phyloP scores from a whole-genome alignment of 805 yeast species.

The Candida ulmi region DNA sequence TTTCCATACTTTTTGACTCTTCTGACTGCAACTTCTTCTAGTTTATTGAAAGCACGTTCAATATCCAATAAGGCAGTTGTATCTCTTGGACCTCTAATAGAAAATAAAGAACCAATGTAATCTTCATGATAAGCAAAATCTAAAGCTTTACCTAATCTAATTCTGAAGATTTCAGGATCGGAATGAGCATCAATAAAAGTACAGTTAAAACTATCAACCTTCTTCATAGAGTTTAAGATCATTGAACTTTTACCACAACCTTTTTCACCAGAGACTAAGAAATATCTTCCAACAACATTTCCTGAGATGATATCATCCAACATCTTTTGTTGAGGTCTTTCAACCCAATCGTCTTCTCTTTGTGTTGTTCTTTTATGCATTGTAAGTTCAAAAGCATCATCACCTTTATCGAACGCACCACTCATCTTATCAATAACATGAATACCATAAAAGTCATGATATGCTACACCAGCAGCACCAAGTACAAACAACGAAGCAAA shows the following conservation, averaged over 20 bases:
- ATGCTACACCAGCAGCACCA: conserved; percentile 66
- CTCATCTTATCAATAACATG: conserved; percentile 64
- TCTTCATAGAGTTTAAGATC: conserved; percentile 63
- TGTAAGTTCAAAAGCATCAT: conserved; percentile 55
- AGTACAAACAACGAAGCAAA: conserved; percentile 62
- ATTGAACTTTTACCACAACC: conserved; percentile 84
- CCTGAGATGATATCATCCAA: conserved; percentile 66
- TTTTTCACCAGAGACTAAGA: conserved; percentile 72
- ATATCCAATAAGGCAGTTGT: conserved; percentile 78
- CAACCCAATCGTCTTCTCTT: conserved; percentile 53
- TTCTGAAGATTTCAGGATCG: conserved; percentile 76
- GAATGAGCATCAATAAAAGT: conserved; percentile 78
- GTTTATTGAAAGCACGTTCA: conserved; percentile 72
- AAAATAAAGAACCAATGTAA: conserved; percentile 75
- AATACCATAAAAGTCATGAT: conserved; percentile 54
- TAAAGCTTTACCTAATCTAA: conserved; percentile 70
- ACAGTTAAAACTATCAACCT: conserved; percentile 57
- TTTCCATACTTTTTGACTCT: conserved; percentile 35
- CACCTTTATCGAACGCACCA: conserved; percentile 61
- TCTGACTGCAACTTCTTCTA: conserved; percentile 64
- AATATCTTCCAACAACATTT: conserved; percentile 59
- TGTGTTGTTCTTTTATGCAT: conserved; percentile 39
- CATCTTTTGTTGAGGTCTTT: conserved; percentile 59
- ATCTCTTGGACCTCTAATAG: conserved; percentile 80
- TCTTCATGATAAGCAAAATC: conserved; percentile 74